phyloP scores from a whole-genome alignment of 2,329 filamentous ascomycete genomes.

The Herpotrichia juniperi region DNA sequence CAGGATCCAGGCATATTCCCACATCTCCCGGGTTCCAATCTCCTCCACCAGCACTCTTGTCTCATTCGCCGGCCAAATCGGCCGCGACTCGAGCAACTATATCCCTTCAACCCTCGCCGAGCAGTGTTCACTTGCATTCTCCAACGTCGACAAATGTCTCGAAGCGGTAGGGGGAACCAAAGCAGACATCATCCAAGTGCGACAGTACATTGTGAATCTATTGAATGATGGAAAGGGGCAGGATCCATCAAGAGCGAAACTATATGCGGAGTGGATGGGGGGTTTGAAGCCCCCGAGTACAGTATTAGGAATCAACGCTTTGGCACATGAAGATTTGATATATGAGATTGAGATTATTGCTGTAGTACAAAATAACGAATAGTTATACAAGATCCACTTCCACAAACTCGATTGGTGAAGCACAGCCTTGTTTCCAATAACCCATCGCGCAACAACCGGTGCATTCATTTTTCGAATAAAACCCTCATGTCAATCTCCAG shows the following conservation, averaged over 20 bases:
- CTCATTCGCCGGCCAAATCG: conserved; percentile 16
- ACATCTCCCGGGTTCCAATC: conserved; percentile 10
- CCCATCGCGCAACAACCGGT: too few relatives aligned
- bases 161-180: conserved; percentile 9
- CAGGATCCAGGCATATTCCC: conserved; percentile 14
- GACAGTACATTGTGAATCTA: conserved; percentile 14
- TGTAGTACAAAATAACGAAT: conserved; percentile 6
- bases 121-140: conserved; percentile 10
- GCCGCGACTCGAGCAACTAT: conserved; percentile 1
- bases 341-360: conserved; percentile 17
- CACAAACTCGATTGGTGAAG: too few relatives aligned
- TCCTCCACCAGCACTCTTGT: conserved; percentile 4
- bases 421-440: too few relatives aligned
- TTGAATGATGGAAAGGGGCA: conserved; percentile 6
- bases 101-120: conserved; percentile 8
- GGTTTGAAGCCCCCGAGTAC: conserved; percentile 12
- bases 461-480: too few relatives aligned
- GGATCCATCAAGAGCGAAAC: conserved; percentile 9
- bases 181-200: conserved; percentile 11
- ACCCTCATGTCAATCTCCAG: too few relatives aligned
- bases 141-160: conserved; percentile 14
- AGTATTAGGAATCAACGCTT: conserved; percentile 5
- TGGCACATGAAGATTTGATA: conserved; percentile 7
- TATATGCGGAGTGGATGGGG: conserved; percentile 14
- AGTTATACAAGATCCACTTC: background rate